phyloP scores from a whole-genome alignment of 116 monocot genomes.

The Cymodocea nodosa region DNA sequence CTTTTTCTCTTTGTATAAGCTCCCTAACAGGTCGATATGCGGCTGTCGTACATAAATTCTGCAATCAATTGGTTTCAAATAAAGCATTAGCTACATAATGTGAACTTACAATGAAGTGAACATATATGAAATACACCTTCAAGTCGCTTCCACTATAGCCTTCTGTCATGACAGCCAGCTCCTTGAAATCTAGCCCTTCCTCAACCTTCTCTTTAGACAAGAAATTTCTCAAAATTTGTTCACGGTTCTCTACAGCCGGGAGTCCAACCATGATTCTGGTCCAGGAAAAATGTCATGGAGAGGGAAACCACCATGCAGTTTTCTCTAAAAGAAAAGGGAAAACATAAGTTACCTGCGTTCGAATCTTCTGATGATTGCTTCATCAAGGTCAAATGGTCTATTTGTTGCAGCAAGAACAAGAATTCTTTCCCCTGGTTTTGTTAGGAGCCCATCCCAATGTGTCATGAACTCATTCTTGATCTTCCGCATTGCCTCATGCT shows the following conservation, averaged over 20 bases:
- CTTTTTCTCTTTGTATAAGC: conserved; percentile 69
- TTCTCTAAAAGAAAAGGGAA: neutral
- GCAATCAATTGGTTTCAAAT: conserved; percentile 12
- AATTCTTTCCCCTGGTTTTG: conserved; percentile 70
- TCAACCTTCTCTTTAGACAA: conserved; percentile 91
- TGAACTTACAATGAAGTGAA: neutral
- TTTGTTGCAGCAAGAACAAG: conserved; percentile 99
- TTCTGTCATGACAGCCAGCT: conserved; percentile 88
- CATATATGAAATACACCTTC: conserved; percentile 46
- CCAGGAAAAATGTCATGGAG: conserved; percentile 1
- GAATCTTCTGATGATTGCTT: conserved; percentile 94
- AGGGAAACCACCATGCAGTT: neutral
- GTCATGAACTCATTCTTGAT: conserved; percentile 99
- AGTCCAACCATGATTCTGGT: conserved; percentile 96
- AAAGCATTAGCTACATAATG: conserved; percentile 5
- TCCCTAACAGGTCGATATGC: conserved; percentile 98
- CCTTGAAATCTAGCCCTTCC: conserved; percentile 71
- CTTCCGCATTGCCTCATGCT: conserved; percentile 80
- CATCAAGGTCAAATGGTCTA: conserved; percentile 99
- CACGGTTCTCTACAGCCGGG: conserved; percentile 72
- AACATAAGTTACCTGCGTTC: conserved; percentile 39
- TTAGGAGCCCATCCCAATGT: conserved; percentile 92
- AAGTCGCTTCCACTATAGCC: conserved; percentile 99
- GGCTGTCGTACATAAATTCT: conserved; percentile 90
- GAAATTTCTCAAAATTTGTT: conserved; percentile 68